Evolutionary conservation across 345 rosid genomes (phyloP).

Genomic region (Carallia brachiata): DNA sequence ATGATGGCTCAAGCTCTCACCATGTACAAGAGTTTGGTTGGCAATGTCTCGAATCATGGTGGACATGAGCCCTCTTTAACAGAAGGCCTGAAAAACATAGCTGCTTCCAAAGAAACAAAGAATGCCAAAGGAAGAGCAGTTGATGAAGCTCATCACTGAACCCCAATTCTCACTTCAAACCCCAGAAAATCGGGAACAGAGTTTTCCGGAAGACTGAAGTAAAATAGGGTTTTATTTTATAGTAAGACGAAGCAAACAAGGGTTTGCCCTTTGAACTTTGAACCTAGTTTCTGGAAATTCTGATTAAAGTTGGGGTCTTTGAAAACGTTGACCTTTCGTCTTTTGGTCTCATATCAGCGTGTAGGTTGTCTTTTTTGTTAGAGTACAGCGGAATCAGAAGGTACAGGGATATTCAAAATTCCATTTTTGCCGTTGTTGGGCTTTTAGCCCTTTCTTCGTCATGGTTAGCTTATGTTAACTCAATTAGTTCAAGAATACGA

Average conservation of each 20-base stretch:
- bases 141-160: conserved; percentile 14
- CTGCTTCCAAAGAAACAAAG: conserved; percentile 25
- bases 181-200: conserved; percentile 33
- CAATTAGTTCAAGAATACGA: too few species aligned
- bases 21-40: conserved; percentile 69
- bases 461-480: too few species aligned
- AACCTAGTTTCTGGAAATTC: neutral
- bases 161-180: conserved; percentile 67
- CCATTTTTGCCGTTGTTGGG: too few species aligned
- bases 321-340: too few species aligned
- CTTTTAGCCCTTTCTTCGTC: too few species aligned
- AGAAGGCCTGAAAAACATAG: conserved; percentile 20
- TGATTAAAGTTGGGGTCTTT: neutral
- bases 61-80: conserved; percentile 17
- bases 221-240: neutral
- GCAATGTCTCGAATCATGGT: conserved; percentile 34
- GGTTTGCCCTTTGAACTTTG: neutral
- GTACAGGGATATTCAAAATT: too few species aligned
- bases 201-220: neutral
- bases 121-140: conserved; percentile 21
- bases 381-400: too few species aligned
- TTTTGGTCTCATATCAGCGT: too few species aligned
- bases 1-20: conserved; percentile 74
- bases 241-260: neutral
- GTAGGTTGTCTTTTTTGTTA: too few species aligned